A percentile compares a stretch with the other conserved stretches of the same genome.
Conservation (phyloP, 345 rosid species). For the Pistacia integerrima region DNA sequence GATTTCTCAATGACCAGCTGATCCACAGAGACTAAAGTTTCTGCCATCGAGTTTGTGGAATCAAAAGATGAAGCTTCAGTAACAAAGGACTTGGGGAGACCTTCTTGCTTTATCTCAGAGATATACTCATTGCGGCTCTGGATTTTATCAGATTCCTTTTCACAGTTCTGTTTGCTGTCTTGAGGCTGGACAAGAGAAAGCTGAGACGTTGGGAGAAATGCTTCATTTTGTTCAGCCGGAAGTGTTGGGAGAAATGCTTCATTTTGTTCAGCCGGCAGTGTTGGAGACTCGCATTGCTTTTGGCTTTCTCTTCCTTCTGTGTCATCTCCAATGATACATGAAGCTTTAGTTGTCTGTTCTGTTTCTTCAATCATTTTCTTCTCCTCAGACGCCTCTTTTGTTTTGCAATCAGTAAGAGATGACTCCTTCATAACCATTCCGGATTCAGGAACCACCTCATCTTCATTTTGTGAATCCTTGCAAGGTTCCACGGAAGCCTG, state of each 20-base stretch:
- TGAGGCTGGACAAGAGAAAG: slow-evolving; percentile 12
- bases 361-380: slow-evolving; percentile 24
- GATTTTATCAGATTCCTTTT: not conserved
- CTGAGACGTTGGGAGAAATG: not conserved
- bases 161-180: slow-evolving; percentile 19
- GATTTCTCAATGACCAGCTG: slow-evolving; percentile 21
- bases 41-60: slow-evolving; percentile 11
- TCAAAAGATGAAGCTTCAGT: slow-evolving; percentile 17
- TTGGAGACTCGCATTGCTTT: slow-evolving; percentile 2
- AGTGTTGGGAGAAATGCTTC: slow-evolving; percentile 7
- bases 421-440: slow-evolving; percentile 13
- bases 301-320: slow-evolving; percentile 1
- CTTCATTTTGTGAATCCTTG: slow-evolving; percentile 21
- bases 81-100: slow-evolving; percentile 11
- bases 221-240: slow-evolving; percentile 20
- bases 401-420: slow-evolving; percentile 11
- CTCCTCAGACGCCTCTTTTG: slow-evolving; percentile 25
- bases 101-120: slow-evolving; percentile 24
- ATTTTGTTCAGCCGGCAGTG: slow-evolving; percentile 13
- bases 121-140: slow-evolving; percentile 16
- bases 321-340: not conserved
- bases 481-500: slow-evolving; percentile 19
- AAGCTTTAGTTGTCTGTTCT: slow-evolving; percentile 13
- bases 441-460: slow-evolving; percentile 11
- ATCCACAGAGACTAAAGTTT: not conserved